Conservation (phyloP, 106 monocot genomes). For the Chionographis japonica region DNA sequence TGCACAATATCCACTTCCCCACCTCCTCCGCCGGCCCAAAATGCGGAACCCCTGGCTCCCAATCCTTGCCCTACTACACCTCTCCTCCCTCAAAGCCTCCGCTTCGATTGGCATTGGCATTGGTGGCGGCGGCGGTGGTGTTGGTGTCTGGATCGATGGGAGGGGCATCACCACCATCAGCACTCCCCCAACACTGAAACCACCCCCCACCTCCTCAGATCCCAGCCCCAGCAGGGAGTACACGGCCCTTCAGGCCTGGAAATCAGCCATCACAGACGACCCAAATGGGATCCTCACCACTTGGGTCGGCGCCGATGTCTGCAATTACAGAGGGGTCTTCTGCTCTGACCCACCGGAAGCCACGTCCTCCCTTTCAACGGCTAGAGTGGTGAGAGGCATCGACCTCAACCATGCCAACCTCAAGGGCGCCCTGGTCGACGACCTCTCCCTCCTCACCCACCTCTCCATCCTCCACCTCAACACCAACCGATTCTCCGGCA, state of each 20-base stretch:
- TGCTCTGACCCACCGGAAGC: conserved; percentile 54
- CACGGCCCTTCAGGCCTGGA: too few species aligned
- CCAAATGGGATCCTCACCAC: conserved; percentile 48
- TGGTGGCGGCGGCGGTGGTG: conserved; percentile 43
- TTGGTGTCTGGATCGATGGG: too few species aligned
- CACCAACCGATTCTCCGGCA: too few species aligned
- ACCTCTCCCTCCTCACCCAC: too few species aligned
- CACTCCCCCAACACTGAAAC: conserved; percentile 5
- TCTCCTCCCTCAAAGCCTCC: conserved; percentile 10
- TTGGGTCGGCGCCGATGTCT: conserved; percentile 81
- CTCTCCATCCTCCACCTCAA: too few species aligned
- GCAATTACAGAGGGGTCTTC: conserved; percentile 72
- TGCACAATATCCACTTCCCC: too few species aligned
- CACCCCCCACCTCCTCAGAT: conserved; percentile 10
- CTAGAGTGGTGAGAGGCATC: conserved; percentile 41
- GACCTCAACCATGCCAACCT: too few species aligned
- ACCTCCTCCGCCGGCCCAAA: too few species aligned
- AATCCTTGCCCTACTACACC: conserved; percentile 8
- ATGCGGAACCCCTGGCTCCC: conserved; percentile 7
- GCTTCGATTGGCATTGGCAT: conserved; percentile 22
- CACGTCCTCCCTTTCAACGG: not conserved
- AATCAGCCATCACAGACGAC: conserved; percentile 55
- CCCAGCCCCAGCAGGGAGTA: too few species aligned
- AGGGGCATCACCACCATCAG: not conserved
- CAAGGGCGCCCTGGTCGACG: too few species aligned